phyloP scores from a whole-genome alignment of 2,329 filamentous ascomycete species.

The Scopulariopsis brevicaulis region DNA sequence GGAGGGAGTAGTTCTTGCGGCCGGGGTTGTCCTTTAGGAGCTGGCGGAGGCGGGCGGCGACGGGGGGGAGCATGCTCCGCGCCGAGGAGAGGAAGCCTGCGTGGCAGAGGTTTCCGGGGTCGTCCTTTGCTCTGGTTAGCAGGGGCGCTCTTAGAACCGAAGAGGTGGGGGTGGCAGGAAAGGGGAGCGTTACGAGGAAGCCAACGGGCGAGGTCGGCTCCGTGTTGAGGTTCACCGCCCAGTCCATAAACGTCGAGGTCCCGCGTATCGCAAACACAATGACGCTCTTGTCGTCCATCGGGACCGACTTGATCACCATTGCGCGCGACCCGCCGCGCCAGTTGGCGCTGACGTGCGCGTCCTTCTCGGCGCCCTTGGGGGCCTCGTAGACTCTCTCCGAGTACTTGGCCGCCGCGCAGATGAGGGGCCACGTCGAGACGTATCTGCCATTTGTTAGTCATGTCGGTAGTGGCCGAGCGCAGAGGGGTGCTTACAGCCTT shows the following conservation, averaged over 20 bases:
- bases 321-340: constrained; percentile 69
- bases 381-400: constrained; percentile 63
- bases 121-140: constrained; percentile 35
- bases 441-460: constrained; percentile 35
- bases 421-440: constrained; percentile 62
- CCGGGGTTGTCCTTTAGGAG: constrained; percentile 62
- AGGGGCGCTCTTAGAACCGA: neutral
- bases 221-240: constrained; percentile 70
- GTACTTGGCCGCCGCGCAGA: constrained; percentile 70
- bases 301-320: constrained; percentile 73
- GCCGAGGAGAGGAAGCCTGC: constrained; percentile 70
- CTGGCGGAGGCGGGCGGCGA: constrained; percentile 57
- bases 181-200: constrained; percentile 53
- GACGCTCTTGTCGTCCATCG: constrained; percentile 65
- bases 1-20: constrained; percentile 54
- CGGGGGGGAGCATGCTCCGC: constrained; percentile 60
- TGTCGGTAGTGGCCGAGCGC: neutral
- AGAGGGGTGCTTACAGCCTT: constrained; percentile 40
- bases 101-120: constrained; percentile 67
- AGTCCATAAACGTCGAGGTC: constrained; percentile 71
- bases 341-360: constrained; percentile 60
- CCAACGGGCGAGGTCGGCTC: constrained; percentile 52
- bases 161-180: neutral
- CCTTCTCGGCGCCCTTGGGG: constrained; percentile 49
- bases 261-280: constrained; percentile 80